These are phyloP conservation scores for Sedum album DNA, from an alignment of 164 flowering plant species.

Conservation along the genomic window DNA sequence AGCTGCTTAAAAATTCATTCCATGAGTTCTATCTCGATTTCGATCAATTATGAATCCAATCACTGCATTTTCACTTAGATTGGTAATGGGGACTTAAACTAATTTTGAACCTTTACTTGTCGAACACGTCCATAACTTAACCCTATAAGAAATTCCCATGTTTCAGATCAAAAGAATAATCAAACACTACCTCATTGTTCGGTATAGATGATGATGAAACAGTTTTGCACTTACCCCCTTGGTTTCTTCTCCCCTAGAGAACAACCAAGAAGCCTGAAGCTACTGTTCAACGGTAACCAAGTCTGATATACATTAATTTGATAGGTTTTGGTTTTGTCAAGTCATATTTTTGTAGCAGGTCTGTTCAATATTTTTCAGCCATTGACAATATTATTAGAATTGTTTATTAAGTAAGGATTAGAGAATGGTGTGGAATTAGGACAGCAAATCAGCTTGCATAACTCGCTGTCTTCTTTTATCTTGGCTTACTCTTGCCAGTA, in stretches of 20 bases:
- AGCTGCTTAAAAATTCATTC: no score
- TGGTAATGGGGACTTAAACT: no score
- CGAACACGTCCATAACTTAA: not conserved
- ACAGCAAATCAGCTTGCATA: no score
- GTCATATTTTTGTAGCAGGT: not conserved
- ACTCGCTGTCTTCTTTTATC: no score
- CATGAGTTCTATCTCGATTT: no score
- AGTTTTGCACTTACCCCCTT: not conserved
- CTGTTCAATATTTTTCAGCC: no score
- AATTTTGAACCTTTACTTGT: no score
- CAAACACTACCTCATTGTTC: not conserved
- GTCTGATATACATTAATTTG: not conserved
- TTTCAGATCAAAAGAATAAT: not conserved
- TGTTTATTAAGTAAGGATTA: no score
- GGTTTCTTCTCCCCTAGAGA: not conserved
- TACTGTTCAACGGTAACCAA: not conserved
- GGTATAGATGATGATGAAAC: slow-evolving; percentile 1
- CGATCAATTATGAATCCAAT: no score
- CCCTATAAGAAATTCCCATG: not conserved
- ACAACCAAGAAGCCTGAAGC: not conserved
- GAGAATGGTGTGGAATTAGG: no score
- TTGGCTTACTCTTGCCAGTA: no score
- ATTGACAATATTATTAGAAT: not conserved
- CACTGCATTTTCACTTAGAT: no score
- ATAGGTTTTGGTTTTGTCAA: not conserved